phyloP scores from a whole-genome alignment of 164 flowering plant genomes.

The Dillenia turbinata region DNA sequence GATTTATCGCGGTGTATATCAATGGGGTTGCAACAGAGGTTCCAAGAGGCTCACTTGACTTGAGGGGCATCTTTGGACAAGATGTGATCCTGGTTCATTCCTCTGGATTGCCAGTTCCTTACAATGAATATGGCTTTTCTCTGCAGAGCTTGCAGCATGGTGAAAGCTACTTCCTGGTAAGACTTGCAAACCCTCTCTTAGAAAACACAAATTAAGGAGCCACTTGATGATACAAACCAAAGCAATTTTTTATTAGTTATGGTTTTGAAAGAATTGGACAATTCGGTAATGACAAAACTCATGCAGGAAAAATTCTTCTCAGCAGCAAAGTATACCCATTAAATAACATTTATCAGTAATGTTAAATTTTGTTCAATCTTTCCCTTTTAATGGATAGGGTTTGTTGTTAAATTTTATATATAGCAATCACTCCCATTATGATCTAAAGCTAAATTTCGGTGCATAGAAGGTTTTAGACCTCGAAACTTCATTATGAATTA shows the following conservation, averaged over 20 bases:
- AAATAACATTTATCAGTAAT: not conserved
- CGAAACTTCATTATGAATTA: not conserved
- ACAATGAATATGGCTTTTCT: constrained; percentile 57
- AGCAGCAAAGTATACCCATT: not conserved
- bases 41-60: constrained; percentile 64
- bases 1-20: constrained; percentile 65
- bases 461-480: too few relatives aligned
- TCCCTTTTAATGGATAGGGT: too few relatives aligned
- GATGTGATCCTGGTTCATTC: constrained; percentile 70
- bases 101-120: constrained; percentile 69
- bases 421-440: too few relatives aligned
- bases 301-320: not conserved
- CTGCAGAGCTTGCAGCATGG: constrained; percentile 74
- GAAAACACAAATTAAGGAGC: not conserved
- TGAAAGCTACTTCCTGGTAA: constrained; percentile 91
- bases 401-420: too few relatives aligned
- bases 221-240: not conserved
- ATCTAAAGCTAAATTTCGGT: too few relatives aligned
- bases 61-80: constrained; percentile 72
- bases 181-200: not conserved
- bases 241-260: too few relatives aligned
- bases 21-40: constrained; percentile 79
- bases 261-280: too few relatives aligned
- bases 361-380: not conserved
- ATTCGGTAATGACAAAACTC: constrained; percentile 6